A percentile compares a stretch with the other conserved stretches of the same genome.
phyloP scores from a whole-genome alignment of 352 stramenopile species.

The Globisporangium canariense region DNA sequence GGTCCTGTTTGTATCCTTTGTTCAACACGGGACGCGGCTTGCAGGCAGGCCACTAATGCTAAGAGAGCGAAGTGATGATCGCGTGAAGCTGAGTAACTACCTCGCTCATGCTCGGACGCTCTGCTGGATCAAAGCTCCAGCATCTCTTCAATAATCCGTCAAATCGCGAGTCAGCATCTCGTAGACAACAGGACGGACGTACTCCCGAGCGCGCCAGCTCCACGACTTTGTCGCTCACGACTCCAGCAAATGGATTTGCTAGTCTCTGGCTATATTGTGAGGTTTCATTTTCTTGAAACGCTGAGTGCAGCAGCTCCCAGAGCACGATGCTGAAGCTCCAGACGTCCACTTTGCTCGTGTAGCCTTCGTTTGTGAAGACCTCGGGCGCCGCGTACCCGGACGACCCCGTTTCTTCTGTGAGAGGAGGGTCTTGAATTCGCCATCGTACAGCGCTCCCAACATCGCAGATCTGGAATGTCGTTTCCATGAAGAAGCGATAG shows the following conservation, averaged over 20 bases:
- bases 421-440: slow-evolving; percentile 9
- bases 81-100: slow-evolving; percentile 8
- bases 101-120: slow-evolving; percentile 25
- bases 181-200: slow-evolving; percentile 16
- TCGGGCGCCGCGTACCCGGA: slow-evolving; percentile 48
- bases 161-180: slow-evolving; percentile 13
- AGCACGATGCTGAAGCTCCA: slow-evolving; percentile 51
- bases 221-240: slow-evolving; percentile 29
- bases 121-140: slow-evolving; percentile 26
- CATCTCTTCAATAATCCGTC: slow-evolving; percentile 24
- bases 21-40: background rate
- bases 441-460: slow-evolving; percentile 29
- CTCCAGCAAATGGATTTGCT: slow-evolving; percentile 30
- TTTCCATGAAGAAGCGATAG: background rate
- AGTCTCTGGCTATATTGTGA: slow-evolving; percentile 7
- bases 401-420: slow-evolving; percentile 33
- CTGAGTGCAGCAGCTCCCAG: slow-evolving; percentile 26
- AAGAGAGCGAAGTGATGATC: background rate
- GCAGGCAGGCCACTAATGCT: background rate
- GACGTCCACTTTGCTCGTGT: slow-evolving; percentile 41
- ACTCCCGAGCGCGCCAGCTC: slow-evolving; percentile 20
- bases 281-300: background rate
- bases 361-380: slow-evolving; percentile 32
- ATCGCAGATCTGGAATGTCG: slow-evolving; percentile 27
- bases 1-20: background rate